These are phyloP conservation scores for Eucalyptus erythrocorys DNA, from an alignment of 345 rosid species.

Conservation along the genomic window DNA sequence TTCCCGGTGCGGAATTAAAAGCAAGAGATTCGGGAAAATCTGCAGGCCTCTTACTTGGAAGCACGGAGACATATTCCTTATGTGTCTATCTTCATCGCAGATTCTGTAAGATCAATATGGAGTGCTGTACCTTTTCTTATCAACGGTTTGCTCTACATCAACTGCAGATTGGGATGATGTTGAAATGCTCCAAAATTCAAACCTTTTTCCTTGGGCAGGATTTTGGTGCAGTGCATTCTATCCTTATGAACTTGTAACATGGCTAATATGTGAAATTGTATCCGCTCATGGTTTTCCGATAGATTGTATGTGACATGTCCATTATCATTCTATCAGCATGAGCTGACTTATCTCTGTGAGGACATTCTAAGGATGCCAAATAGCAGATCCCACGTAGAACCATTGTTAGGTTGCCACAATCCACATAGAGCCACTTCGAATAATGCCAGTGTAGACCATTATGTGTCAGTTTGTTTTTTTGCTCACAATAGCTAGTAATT, in stretches of 20 bases:
- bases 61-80: conserved; percentile 89
- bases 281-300: background rate
- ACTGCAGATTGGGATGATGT: background rate
- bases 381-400: background rate
- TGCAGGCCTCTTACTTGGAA: conserved; percentile 98
- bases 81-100: conserved; percentile 95
- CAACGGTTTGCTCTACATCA: background rate
- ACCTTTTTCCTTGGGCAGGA: background rate
- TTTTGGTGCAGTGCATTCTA: background rate
- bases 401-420: background rate
- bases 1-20: conserved; percentile 88
- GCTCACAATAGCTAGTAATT: background rate
- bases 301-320: background rate
- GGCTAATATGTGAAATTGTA: background rate
- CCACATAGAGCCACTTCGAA: background rate
- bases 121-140: background rate
- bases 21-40: conserved; percentile 59
- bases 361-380: background rate
- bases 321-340: background rate
- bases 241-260: background rate
- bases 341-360: background rate
- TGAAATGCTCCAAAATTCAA: background rate
- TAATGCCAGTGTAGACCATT: background rate
- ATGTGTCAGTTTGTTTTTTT: background rate
- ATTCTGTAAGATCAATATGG: conserved; percentile 43